These are phyloP conservation scores for Candida cerambycidarum DNA, from an alignment of 805 yeast species.

Conservation along the genomic window DNA sequence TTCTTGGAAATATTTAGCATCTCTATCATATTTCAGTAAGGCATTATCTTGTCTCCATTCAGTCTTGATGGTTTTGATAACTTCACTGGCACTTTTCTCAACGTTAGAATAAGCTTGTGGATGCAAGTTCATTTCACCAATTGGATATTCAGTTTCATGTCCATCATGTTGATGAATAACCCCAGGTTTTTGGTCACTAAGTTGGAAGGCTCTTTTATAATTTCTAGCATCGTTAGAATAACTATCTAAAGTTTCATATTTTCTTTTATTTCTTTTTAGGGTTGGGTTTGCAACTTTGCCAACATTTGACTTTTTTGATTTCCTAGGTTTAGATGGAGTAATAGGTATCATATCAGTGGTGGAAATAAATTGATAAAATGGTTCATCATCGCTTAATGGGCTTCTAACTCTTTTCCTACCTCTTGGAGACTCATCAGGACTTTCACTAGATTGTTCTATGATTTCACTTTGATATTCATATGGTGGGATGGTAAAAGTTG, in stretches of 20 bases:
- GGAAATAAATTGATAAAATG: too few relatives aligned
- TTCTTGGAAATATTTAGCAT: constrained; percentile 11
- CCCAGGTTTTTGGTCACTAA: background rate
- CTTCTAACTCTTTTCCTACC: background rate
- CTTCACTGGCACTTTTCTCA: constrained; percentile 8
- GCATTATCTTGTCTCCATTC: constrained; percentile 12
- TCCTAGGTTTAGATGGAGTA: too few relatives aligned
- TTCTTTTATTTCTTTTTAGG: too few relatives aligned
- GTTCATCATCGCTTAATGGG: background rate
- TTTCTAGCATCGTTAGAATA: too few relatives aligned
- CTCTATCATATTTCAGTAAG: constrained; percentile 11
- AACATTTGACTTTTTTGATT: too few relatives aligned
- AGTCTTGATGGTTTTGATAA: constrained; percentile 13
- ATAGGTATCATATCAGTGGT: too few relatives aligned
- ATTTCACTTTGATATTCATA: too few relatives aligned
- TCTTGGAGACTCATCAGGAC: background rate
- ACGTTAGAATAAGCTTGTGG: background rate
- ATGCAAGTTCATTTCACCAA: constrained; percentile 5
- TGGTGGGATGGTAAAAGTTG: too few relatives aligned
- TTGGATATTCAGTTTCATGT: background rate
- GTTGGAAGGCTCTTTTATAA: too few relatives aligned
- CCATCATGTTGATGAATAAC: constrained; percentile 4
- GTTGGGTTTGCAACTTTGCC: too few relatives aligned
- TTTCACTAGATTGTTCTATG: background rate
- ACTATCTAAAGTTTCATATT: too few relatives aligned